Evolutionary conservation across 2,329 filamentous ascomycete genomes (phyloP).

Genomic region (Mariannaea sp.): DNA sequence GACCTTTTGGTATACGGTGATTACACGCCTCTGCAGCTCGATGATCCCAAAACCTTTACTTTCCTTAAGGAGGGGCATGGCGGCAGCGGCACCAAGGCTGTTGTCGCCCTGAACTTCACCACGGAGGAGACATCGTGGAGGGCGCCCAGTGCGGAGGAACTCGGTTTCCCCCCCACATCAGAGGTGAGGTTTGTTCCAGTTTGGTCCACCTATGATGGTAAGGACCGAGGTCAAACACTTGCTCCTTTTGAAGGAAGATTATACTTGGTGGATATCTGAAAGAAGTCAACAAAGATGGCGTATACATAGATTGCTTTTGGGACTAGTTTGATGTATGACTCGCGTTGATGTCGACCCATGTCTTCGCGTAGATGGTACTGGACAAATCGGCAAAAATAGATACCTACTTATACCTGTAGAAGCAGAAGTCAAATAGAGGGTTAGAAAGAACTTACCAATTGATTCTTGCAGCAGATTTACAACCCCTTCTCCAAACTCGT

Average conservation of each 20-base stretch:
- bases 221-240: conserved; percentile 24
- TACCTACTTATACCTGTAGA: too few species aligned
- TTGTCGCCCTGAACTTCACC: conserved; percentile 43
- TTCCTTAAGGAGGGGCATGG: conserved; percentile 40
- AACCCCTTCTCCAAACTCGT: too few species aligned
- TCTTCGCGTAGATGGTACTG: too few species aligned
- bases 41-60: conserved; percentile 34
- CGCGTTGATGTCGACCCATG: too few species aligned
- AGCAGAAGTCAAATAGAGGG: too few species aligned
- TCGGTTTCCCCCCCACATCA: conserved; percentile 19
- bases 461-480: background rate
- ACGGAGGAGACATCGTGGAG: conserved; percentile 36
- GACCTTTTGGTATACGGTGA: conserved; percentile 44
- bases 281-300: too few species aligned
- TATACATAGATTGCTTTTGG: too few species aligned
- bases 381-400: too few species aligned
- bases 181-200: conserved; percentile 33
- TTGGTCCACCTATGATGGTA: conserved; percentile 36
- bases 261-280: conserved; percentile 30
- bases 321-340: too few species aligned
- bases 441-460: too few species aligned
- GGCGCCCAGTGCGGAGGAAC: conserved; percentile 29
- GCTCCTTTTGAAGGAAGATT: conserved; percentile 41
- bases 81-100: conserved; percentile 29
- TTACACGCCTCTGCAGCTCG: conserved; percentile 34